Evolutionary conservation across 345 rosid genomes (phyloP), one percentile per base, ranked within the genome.

Genomic region (Murraya koenigii): DNA sequence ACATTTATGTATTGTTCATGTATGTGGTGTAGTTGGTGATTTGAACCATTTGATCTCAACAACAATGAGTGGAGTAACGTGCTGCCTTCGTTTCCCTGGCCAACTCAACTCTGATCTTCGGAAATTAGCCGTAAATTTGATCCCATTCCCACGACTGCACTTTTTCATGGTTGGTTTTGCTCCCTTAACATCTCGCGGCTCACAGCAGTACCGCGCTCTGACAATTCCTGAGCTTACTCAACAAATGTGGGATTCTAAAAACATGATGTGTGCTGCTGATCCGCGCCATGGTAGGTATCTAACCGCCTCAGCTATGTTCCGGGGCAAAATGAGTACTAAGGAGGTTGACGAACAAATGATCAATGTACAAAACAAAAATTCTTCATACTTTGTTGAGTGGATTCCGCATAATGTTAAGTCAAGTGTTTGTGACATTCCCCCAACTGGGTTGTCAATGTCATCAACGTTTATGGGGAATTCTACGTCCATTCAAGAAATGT

Each of bases 291-390:
- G 98, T 0, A 79, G 97, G 26, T 94, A 94, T 86, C 85, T 94
- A 52, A 94, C 98, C 0, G 98, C 97, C 78, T 92, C 98, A 1
- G 97, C 97, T 8, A 88, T 94, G 93, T 92, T 92, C 87, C 79
- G 94, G 9, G 98, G 98, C 64, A 91, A 92, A 78, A 94, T 94
- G 98, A 94, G 95, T 84, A 92, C 98, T 6, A 94, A 94, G 59
- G 95, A 92, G 80, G 95, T 94, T 0, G 98, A 92, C n/a, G 98
- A 92, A 75, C 98, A 91, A 74, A 92, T 92, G 95, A 88, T 92
- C 20, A 92, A 94, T 60, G 94, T 94, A n/a, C 97, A 92, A 75
- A 94, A 92, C 89, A 94, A 94, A 86, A 94, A 94, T 88, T 94
- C 97, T 0, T 92, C 97, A 3, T 94, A 92, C 78, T 94, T 94